phyloP scores from a whole-genome alignment of 371 early-diverging fungal genomes.

The Actinomucor elegans region DNA sequence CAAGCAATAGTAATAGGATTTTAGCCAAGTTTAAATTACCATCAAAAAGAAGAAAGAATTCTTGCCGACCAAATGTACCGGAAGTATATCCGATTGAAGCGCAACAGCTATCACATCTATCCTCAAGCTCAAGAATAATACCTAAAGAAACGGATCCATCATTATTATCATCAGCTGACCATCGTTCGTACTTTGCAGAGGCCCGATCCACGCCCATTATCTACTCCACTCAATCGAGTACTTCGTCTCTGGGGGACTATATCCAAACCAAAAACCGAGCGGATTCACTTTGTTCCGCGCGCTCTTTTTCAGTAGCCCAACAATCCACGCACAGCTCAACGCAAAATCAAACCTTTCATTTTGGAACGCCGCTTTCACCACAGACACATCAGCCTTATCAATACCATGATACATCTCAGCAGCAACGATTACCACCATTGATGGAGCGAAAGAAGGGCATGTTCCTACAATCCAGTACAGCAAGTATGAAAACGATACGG shows the following conservation, averaged over 20 bases:
- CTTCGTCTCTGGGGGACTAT: background rate
- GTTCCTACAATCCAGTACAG: background rate
- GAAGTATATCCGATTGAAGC: too few relatives aligned
- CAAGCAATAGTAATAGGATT: background rate
- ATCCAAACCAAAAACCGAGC: background rate
- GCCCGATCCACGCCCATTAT: constrained; percentile 11
- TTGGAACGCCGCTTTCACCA: constrained; percentile 3
- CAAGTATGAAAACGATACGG: constrained; percentile 4
- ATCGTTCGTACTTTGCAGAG: background rate
- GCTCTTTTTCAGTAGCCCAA: background rate
- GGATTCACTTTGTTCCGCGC: constrained; percentile 1
- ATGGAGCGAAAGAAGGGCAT: background rate
- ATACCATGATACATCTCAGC: background rate
- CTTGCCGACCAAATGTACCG: background rate
- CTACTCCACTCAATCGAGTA: background rate
- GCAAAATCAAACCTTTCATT: background rate
- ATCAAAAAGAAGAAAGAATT: background rate
- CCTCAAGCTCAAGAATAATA: background rate
- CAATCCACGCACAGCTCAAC: background rate
- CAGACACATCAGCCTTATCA: constrained; percentile 4
- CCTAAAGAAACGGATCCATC: background rate
- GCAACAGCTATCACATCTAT: background rate
- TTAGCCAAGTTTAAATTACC: background rate
- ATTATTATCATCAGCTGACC: constrained; percentile 2
- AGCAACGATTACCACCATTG: background rate